Evolutionary conservation across 2,329 filamentous ascomycete species (phyloP), one percentile per base, ranked within the genome.

Genomic region (Aspergillus sp.): DNA sequence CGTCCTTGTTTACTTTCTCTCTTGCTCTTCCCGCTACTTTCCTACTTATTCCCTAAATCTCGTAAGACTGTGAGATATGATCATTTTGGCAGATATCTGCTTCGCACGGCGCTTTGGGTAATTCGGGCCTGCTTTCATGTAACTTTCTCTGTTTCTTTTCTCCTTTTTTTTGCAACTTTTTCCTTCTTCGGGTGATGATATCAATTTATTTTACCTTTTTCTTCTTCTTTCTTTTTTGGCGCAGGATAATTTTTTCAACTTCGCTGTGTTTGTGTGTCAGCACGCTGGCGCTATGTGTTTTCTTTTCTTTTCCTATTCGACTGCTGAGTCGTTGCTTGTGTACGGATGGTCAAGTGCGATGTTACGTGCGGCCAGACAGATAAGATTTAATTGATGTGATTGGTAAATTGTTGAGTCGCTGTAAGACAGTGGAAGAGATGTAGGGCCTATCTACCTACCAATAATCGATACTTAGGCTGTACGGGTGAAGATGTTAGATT

Each of bases 241-340:
- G 54, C 39, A 42, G 31, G 31, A 29, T 22, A 47, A n/a, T n/a
- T n/a, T 14, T 14, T 14, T 14, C 11, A 16, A 42, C 36, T 42
- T 42, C 6, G 36, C 14, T 14, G 31, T 42, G 10, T 20, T 18
- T 22, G 18, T 22, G 26, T 31, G 26, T 51, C 31, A 50, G 54
- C 54, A 56, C 49, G 7, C 18, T 51, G 54, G 54, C 54, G 46
- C 32, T 45, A 14, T 42, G 31, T 51, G 32, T 51, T 32, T 51
- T 51, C 24, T 51, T 14, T n/a, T 32, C 14, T 32, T n/a, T 31
- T 51, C 2, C 18, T 29, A 16, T 3, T 22, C 47, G 11, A 32
- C 24, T 16, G 11, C 49, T 22, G 18, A 7, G 26, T 31, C 20
- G 5, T 26, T 12, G 18, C 11, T 36, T 16, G 49, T 57, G 53